phyloP scores from a whole-genome alignment of 345 rosid genomes.

The Pseudoturritis turrita region DNA sequence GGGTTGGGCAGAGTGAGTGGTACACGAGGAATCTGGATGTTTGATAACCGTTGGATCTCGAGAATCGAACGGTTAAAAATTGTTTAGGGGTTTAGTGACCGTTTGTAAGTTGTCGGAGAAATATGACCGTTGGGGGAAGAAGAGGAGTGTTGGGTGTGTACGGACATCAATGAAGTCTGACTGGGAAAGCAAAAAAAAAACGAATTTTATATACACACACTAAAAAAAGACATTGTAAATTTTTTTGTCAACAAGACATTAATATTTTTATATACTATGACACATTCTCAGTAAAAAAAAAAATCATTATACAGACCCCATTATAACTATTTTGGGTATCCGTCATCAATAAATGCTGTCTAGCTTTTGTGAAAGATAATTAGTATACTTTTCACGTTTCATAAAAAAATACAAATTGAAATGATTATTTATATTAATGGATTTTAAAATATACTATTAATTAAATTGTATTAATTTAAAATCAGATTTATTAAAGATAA shows the following conservation, averaged over 20 bases:
- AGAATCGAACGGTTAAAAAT: conserved; percentile 50
- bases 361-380: neutral
- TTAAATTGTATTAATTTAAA: too few species aligned
- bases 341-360: neutral
- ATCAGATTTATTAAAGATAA: too few species aligned
- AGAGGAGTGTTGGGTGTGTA: conserved; percentile 47
- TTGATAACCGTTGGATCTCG: conserved; percentile 45
- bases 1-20: conserved; percentile 33
- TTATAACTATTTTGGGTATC: conserved; percentile 1
- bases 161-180: conserved; percentile 34
- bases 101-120: conserved; percentile 80
- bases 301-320: neutral
- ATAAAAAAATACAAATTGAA: too few species aligned
- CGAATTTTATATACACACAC: conserved; percentile 1
- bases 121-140: conserved; percentile 84
- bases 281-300: neutral
- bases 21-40: conserved; percentile 33
- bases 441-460: too few species aligned
- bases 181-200: conserved; percentile 2
- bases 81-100: conserved; percentile 51
- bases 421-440: too few species aligned
- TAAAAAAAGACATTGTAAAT: neutral
- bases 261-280: neutral
- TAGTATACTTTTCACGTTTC: too few species aligned
- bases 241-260: conserved; percentile 8